Percentiles rank a stretch among this genome's conserved stretches.
phyloP scores from a whole-genome alignment of 2,329 filamentous ascomycete genomes.

The Fonsecaea erecta region DNA sequence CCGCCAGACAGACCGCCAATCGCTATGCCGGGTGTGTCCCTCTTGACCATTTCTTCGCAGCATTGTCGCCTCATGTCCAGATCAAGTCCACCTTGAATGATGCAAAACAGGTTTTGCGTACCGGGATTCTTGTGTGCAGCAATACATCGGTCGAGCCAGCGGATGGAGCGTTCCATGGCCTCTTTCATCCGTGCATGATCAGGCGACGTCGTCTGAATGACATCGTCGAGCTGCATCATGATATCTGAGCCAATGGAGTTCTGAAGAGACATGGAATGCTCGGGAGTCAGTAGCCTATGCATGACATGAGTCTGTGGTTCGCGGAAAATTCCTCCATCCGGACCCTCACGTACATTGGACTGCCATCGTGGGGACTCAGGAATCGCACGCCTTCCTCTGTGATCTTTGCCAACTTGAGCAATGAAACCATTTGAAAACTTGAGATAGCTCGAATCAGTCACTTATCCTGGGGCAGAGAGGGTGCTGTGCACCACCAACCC shows the following conservation, averaged over 20 bases:
- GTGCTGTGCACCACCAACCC: conserved; percentile 45
- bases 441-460: conserved; percentile 37
- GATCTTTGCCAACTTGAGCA: conserved; percentile 88
- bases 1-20: conserved; percentile 94
- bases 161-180: conserved; percentile 90
- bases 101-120: conserved; percentile 93
- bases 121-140: conserved; percentile 82
- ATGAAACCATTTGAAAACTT: conserved; percentile 98
- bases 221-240: conserved; percentile 99
- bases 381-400: conserved; percentile 97
- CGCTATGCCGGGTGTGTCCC: conserved; percentile 93
- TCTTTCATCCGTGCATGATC: conserved; percentile 86
- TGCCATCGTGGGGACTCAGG: conserved; percentile 92
- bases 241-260: conserved; percentile 98
- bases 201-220: conserved; percentile 92
- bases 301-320: conserved; percentile 2
- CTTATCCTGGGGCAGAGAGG: not conserved
- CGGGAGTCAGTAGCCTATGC: conserved; percentile 79
- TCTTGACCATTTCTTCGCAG: conserved; percentile 81
- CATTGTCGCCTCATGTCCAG: conserved; percentile 83
- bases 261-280: conserved; percentile 94
- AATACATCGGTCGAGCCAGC: conserved; percentile 96
- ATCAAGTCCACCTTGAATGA: conserved; percentile 95
- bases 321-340: not conserved
- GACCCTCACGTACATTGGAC: conserved; percentile 69